Evolutionary conservation across 106 monocot species (phyloP).

Genomic region (Agapanthus africanus): DNA sequence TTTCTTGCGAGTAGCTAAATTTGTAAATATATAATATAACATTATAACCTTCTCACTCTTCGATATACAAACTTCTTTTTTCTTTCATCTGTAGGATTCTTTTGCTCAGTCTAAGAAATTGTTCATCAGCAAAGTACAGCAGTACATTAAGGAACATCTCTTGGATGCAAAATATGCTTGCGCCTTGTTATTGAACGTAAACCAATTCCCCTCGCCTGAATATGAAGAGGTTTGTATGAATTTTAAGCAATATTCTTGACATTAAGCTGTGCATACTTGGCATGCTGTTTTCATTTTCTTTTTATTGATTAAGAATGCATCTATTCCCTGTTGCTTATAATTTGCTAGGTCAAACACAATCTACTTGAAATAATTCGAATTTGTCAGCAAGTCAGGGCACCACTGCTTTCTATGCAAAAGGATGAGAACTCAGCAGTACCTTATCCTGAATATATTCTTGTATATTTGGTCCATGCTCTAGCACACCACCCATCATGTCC

Average conservation of each 20-base stretch:
- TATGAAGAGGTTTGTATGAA: slow-evolving; percentile 53
- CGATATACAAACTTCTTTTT: slow-evolving; percentile 7
- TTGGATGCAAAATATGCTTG: slow-evolving; percentile 95
- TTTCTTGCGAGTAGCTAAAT: neutral
- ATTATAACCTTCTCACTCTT: too few species aligned
- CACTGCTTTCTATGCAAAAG: slow-evolving; percentile 66
- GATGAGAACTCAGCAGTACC: slow-evolving; percentile 39
- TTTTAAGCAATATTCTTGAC: neutral
- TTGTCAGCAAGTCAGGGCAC: slow-evolving; percentile 71
- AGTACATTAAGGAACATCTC: slow-evolving; percentile 79
- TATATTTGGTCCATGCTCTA: slow-evolving; percentile 81
- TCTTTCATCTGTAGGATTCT: slow-evolving; percentile 42
- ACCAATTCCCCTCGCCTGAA: slow-evolving; percentile 47
- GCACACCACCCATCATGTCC: slow-evolving; percentile 81
- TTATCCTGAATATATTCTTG: slow-evolving; percentile 90
- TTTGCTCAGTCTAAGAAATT: slow-evolving; percentile 63
- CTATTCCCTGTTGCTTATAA: neutral
- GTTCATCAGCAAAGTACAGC: slow-evolving; percentile 72
- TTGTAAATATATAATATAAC: too few species aligned
- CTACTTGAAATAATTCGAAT: slow-evolving; percentile 80
- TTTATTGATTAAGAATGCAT: neutral
- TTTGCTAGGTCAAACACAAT: slow-evolving; percentile 54
- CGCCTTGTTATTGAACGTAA: slow-evolving; percentile 69
- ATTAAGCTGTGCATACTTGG: neutral
- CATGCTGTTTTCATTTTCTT: neutral